Base-by-base conservation (phyloP, 257 asterid species). In the Verbena officinalis region DNA sequence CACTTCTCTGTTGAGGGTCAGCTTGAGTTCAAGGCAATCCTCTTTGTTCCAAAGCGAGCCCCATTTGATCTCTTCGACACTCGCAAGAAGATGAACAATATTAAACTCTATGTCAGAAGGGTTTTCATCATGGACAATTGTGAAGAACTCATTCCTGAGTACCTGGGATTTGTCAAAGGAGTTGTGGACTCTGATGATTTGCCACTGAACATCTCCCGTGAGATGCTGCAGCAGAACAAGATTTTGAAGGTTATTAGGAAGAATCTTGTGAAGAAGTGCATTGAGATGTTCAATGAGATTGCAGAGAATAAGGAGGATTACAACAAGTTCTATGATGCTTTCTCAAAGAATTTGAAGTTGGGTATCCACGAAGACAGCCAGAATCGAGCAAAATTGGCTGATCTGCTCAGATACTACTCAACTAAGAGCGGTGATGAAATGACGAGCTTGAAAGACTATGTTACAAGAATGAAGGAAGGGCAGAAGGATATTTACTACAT, bases 1-100 rank as follows among this genome's bases (percentile, higher is more conserved):
- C 95, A 89, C 55, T 89, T 89, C 70, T 86, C 96, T 7, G 95
- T 89, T 1, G 96, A 89, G 43, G 96, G 96, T 3, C 96, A 89
- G 70, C 92, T 89, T 4, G 95, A 89, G 39, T 89, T 89, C 77
- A 89, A 86, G 73, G 95, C 96, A 0, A 71, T 89, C 13, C 88
- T 89, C 20, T 89, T 86, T 68, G 95, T 89, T 46, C 95, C 95
- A 0, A 89, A 80, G 65, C 77, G 96, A 71, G 95, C 96, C 9
- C 92, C 92, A 0, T 89, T 89, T 11, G 96, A 89, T 63, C 90
- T 89, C 34, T 86, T 89, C 1, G 96, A 86, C 82, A 75, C 77
- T 24, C 75, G 83, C 19, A 89, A 89, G 81, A 89, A 86, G 82
- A 74, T 72, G 78, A 89, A 89, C 83, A 89, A 86, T 79, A 86